phyloP scores from a whole-genome alignment of 108 stramenopile species.

The Conticribra weissflogii region DNA sequence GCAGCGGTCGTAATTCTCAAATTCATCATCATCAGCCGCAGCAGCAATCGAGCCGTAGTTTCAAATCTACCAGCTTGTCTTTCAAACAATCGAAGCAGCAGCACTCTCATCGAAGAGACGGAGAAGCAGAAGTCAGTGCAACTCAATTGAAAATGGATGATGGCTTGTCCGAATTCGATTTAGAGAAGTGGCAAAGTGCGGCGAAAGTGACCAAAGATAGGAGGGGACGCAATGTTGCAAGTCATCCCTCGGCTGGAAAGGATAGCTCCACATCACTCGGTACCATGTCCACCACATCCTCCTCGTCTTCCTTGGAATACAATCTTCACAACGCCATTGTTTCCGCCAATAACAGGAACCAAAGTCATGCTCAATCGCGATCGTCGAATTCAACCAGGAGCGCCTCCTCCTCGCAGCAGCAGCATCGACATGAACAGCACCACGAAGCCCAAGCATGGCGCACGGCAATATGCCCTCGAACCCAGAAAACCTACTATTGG shows the following conservation, averaged over 20 bases:
- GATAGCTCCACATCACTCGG: not conserved
- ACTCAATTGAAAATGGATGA: not conserved
- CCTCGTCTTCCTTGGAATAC: not conserved
- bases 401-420: no score
- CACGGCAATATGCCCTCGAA: slow-evolving; percentile 72
- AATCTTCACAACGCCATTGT: not conserved
- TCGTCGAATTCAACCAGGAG: no score
- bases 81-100: not conserved
- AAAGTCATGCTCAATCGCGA: no score
- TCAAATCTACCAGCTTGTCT: not conserved
- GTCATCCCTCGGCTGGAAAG: not conserved
- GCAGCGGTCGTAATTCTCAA: not conserved
- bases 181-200: not conserved
- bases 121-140: no score
- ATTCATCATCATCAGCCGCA: not conserved
- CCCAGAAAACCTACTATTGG: slow-evolving; percentile 92
- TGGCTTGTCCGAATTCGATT: not conserved
- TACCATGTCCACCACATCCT: not conserved
- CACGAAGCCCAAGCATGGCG: slow-evolving; percentile 52
- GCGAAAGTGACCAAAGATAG: not conserved
- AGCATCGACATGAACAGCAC: not conserved
- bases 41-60: not conserved
- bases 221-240: not conserved
- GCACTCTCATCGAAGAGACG: no score
- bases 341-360: slow-evolving; percentile 3